A percentile compares a stretch with the other conserved stretches of the same genome.
phyloP scores from a whole-genome alignment of 2,329 filamentous ascomycete species.

The Sporothrix pseudoabietina region DNA sequence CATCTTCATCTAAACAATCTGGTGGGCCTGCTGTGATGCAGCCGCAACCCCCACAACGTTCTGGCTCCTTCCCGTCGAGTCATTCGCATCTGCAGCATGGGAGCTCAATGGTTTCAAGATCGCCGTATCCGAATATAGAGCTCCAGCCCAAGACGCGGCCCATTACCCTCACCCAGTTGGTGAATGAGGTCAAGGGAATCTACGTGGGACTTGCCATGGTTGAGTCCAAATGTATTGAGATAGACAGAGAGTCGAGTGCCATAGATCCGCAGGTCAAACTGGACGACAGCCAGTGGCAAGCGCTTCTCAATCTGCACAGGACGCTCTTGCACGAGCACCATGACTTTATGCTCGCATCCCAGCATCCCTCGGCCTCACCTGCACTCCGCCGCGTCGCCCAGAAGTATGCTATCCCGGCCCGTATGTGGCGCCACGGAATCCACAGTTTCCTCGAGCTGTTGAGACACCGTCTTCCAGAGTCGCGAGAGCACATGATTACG shows the following conservation, averaged over 20 bases:
- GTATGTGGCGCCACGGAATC: slow-evolving; percentile 94
- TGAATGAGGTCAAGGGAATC: slow-evolving; percentile 79
- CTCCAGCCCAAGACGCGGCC: slow-evolving; percentile 64
- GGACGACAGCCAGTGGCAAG: slow-evolving; percentile 76
- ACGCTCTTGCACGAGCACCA: slow-evolving; percentile 81
- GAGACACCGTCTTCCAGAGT: slow-evolving; percentile 71
- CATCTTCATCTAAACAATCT: background rate
- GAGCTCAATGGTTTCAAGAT: background rate
- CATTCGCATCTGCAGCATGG: background rate
- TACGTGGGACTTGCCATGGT: slow-evolving; percentile 85
- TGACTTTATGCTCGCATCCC: slow-evolving; percentile 82
- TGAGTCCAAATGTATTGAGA: slow-evolving; percentile 82
- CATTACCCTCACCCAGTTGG: slow-evolving; percentile 76
- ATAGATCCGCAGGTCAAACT: slow-evolving; percentile 50
- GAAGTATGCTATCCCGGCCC: slow-evolving; percentile 87
- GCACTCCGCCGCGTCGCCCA: slow-evolving; percentile 68
- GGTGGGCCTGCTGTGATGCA: background rate
- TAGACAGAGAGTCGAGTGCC: slow-evolving; percentile 63
- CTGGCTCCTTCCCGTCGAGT: background rate
- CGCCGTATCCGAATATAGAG: slow-evolving; percentile 31
- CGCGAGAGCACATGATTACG: slow-evolving; percentile 83
- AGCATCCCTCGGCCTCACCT: slow-evolving; percentile 76
- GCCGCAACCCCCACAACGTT: background rate
- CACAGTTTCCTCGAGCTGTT: slow-evolving; percentile 80
- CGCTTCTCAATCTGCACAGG: slow-evolving; percentile 77